Percentiles rank a stretch among this genome's conserved stretches.
Conservation (phyloP, 129 eudicot species). For the Pulicaria dysenterica region DNA sequence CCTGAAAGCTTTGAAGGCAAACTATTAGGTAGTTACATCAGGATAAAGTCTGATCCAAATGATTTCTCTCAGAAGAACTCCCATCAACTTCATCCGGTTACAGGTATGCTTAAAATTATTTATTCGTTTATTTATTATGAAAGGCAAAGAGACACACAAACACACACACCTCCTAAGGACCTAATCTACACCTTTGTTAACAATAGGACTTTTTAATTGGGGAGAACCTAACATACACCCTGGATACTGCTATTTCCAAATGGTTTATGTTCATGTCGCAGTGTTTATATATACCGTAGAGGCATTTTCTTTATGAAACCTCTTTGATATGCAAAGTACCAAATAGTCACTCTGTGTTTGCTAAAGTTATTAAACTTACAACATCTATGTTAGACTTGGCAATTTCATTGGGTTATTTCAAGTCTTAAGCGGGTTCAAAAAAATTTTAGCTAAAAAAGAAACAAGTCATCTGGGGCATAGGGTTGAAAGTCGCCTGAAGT, state of each 20-base stretch:
- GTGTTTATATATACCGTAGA: background rate
- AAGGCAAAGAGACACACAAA: no score
- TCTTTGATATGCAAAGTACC: constrained; percentile 8
- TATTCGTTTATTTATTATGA: no score
- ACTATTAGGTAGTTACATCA: constrained; percentile 82
- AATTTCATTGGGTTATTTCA: background rate
- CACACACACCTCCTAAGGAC: no score
- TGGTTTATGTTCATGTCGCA: background rate
- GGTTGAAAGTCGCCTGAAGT: background rate
- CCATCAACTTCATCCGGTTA: constrained; percentile 77
- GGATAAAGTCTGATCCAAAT: constrained; percentile 78
- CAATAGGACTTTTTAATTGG: no score
- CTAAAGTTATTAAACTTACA: background rate
- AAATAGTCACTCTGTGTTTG: background rate
- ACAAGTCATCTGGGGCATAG: background rate
- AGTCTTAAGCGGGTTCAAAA: background rate
- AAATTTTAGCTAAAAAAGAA: background rate
- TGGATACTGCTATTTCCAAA: no score
- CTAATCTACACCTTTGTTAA: no score
- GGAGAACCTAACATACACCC: no score
- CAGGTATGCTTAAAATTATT: constrained; percentile 43
- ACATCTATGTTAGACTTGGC: background rate
- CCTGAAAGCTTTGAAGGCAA: constrained; percentile 65
- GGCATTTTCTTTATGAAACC: background rate
- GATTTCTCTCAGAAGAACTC: constrained; percentile 65